These are phyloP conservation scores for Dimargaris cristalligena DNA, from an alignment of 192 early-diverging fungal species.

Conservation along the genomic window DNA sequence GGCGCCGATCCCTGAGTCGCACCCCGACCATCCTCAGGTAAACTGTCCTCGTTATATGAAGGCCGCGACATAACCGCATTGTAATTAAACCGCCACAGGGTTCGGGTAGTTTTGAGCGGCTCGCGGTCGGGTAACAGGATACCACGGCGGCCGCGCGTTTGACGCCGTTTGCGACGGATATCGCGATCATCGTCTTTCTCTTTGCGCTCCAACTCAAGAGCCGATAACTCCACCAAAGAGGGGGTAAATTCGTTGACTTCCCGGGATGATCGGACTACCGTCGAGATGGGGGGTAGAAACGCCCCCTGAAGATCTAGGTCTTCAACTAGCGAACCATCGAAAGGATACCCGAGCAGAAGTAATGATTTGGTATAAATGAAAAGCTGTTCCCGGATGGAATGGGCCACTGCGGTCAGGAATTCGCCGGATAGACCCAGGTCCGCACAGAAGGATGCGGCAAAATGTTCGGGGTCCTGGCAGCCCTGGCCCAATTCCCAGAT, in stretches of 20 bases:
- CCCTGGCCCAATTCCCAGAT: conserved; percentile 2
- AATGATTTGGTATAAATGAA: conserved; percentile 71
- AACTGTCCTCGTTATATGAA: neutral
- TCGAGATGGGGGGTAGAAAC: conserved; percentile 46
- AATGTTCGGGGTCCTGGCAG: conserved; percentile 49
- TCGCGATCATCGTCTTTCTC: conserved; percentile 75
- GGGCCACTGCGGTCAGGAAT: conserved; percentile 84
- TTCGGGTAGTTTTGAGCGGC: conserved; percentile 3
- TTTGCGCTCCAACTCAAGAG: conserved; percentile 59
- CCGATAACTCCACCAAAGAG: conserved; percentile 41
- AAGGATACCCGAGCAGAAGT: conserved; percentile 61
- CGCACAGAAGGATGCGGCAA: conserved; percentile 60
- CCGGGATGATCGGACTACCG: conserved; percentile 29
- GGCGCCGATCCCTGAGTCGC: neutral
- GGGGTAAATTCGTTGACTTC: conserved; percentile 40
- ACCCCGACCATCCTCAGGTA: neutral
- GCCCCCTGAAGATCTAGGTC: conserved; percentile 59
- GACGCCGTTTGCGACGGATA: conserved; percentile 65
- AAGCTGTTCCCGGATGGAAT: conserved; percentile 87
- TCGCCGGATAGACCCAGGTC: conserved; percentile 71
- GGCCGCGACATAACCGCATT: neutral
- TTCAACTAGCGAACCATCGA: conserved; percentile 50
- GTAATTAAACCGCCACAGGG: neutral
- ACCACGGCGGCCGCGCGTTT: conserved; percentile 43
- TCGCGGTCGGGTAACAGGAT: neutral